Evolutionary conservation across 2,329 filamentous ascomycete species (phyloP).

Genomic region (Xylaria sp.): DNA sequence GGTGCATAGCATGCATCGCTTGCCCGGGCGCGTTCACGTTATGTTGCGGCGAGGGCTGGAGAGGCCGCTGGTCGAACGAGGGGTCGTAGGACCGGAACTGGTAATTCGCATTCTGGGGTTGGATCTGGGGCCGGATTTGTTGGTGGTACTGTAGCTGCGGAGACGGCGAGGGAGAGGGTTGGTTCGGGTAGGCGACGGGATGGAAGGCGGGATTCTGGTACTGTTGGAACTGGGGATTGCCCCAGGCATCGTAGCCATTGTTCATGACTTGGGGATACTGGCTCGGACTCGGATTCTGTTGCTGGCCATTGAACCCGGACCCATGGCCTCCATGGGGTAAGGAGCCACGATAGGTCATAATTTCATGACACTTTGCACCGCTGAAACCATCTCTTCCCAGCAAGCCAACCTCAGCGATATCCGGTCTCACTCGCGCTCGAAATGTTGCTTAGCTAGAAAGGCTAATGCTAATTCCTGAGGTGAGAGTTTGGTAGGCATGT

Average conservation of each 20-base stretch:
- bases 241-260: conserved; percentile 33
- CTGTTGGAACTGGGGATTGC: conserved; percentile 29
- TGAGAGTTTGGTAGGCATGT: conserved; percentile 3
- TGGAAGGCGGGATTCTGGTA: conserved; percentile 27
- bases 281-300: conserved; percentile 17
- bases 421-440: conserved; percentile 1
- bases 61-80: conserved; percentile 35
- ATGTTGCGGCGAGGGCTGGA: conserved; percentile 25
- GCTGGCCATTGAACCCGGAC: conserved; percentile 36
- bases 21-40: conserved; percentile 21
- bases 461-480: conserved; percentile 7
- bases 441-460: background rate
- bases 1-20: conserved; percentile 38
- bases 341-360: conserved; percentile 41
- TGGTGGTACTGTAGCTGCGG: conserved; percentile 35
- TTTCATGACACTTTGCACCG: conserved; percentile 31
- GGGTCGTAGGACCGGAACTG: conserved; percentile 37
- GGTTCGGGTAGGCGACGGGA: conserved; percentile 26
- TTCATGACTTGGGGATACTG: conserved; percentile 30
- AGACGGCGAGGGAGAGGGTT: conserved; percentile 35
- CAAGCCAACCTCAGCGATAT: background rate
- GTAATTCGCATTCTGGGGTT: conserved; percentile 32
- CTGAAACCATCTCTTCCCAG: conserved; percentile 16
- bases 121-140: conserved; percentile 27
- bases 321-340: conserved; percentile 36